phyloP scores from a whole-genome alignment of 2,329 filamentous ascomycete genomes.

The Ophiostoma fasciatum region DNA sequence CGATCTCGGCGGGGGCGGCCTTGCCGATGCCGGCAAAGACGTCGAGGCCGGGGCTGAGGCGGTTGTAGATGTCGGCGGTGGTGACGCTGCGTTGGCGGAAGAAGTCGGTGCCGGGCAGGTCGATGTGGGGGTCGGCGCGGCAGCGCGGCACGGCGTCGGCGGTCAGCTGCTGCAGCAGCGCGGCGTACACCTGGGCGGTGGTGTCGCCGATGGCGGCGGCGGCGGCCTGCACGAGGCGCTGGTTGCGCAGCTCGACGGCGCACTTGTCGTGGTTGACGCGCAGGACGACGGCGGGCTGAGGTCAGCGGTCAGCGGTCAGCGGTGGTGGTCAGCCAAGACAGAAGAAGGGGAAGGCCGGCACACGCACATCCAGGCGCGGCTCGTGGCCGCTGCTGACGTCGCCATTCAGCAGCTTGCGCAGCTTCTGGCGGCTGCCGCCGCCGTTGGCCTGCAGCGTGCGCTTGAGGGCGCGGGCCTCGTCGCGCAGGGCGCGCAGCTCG shows the following conservation, averaged over 20 bases:
- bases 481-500: slow-evolving; percentile 37
- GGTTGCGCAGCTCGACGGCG: slow-evolving; percentile 66
- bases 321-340: background rate
- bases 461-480: slow-evolving; percentile 36
- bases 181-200: slow-evolving; percentile 65
- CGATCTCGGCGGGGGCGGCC: slow-evolving; percentile 29
- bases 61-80: slow-evolving; percentile 40
- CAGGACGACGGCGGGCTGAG: slow-evolving; percentile 55
- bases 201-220: slow-evolving; percentile 54
- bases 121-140: slow-evolving; percentile 39
- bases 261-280: slow-evolving; percentile 78
- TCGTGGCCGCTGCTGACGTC: slow-evolving; percentile 24
- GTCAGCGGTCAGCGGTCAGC: background rate
- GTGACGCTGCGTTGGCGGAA: slow-evolving; percentile 26
- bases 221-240: slow-evolving; percentile 58
- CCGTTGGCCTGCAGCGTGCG: slow-evolving; percentile 31
- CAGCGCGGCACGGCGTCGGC: slow-evolving; percentile 53
- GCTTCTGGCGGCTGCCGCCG: slow-evolving; percentile 28
- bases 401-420: slow-evolving; percentile 39
- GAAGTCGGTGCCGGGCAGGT: slow-evolving; percentile 24
- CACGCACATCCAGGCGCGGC: slow-evolving; percentile 38
- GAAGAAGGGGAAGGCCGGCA: background rate
- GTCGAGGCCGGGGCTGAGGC: slow-evolving; percentile 36
- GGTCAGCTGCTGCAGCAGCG: slow-evolving; percentile 57
- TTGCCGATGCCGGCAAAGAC: slow-evolving; percentile 44